Percentiles rank a stretch among this genome's conserved stretches.
Evolutionary conservation across 805 yeast species (phyloP).

Genomic region (Teunomyces cretensis): DNA sequence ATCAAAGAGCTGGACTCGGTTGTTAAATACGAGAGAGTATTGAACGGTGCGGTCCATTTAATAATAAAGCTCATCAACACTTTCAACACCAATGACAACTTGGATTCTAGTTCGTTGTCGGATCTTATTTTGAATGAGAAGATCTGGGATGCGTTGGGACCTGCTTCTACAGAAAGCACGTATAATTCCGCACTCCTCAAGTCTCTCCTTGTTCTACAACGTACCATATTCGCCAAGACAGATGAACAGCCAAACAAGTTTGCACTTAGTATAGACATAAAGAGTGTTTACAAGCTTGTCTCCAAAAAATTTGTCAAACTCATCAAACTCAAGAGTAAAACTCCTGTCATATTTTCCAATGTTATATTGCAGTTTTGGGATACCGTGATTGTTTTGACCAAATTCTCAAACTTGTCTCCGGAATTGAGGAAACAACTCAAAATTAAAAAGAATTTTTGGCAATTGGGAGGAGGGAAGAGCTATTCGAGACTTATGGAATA

Average conservation of each 20-base stretch:
- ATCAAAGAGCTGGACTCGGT: constrained; percentile 64
- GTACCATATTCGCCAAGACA: constrained; percentile 16
- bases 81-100: not conserved
- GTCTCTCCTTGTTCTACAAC: constrained; percentile 22
- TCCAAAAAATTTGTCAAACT: constrained; percentile 47
- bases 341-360: constrained; percentile 41
- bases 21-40: constrained; percentile 60
- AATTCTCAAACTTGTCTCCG: constrained; percentile 14
- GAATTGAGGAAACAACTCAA: constrained; percentile 9
- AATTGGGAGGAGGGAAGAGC: constrained; percentile 42
- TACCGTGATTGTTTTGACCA: constrained; percentile 43
- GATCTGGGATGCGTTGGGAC: constrained; percentile 34
- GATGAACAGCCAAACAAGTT: constrained; percentile 13
- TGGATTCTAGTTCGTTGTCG: constrained; percentile 8
- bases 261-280: constrained; percentile 14
- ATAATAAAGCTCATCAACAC: constrained; percentile 29
- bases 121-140: constrained; percentile 25
- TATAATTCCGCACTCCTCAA: constrained; percentile 33
- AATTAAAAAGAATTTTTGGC: constrained; percentile 55
- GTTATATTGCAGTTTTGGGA: constrained; percentile 50
- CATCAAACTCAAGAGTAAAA: constrained; percentile 33
- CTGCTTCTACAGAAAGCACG: constrained; percentile 21
- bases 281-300: constrained; percentile 35
- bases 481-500: constrained; percentile 45
- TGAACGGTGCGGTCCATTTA: constrained; percentile 50